Conservation (phyloP, 306 rosid species). For the Pyrus pyrifolia region DNA sequence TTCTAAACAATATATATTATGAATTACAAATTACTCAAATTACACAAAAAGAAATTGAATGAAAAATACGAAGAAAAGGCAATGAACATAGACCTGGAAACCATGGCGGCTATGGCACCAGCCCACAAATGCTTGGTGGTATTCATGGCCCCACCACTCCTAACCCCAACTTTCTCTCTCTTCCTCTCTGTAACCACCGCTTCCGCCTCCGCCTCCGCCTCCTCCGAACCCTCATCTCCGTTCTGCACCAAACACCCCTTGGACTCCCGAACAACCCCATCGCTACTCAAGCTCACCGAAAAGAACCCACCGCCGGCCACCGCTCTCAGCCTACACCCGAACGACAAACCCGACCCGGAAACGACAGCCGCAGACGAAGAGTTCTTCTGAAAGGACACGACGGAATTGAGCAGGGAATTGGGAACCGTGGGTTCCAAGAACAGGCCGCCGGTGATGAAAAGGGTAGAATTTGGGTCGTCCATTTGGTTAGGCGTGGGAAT, state of each 20-base stretch:
- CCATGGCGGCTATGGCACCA: constrained; percentile 98
- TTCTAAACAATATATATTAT: background rate
- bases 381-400: constrained; percentile 25
- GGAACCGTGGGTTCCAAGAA: constrained; percentile 61
- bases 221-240: constrained; percentile 43
- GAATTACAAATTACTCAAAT: background rate
- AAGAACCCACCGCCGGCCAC: constrained; percentile 30
- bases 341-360: constrained; percentile 19
- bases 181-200: constrained; percentile 22
- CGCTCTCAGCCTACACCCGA: constrained; percentile 3
- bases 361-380: constrained; percentile 4
- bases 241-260: constrained; percentile 35
- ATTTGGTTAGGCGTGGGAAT: constrained; percentile 19
- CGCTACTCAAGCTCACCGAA: constrained; percentile 58
- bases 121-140: constrained; percentile 91
- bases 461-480: constrained; percentile 21
- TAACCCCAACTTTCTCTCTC: constrained; percentile 33
- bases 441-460: constrained; percentile 46
- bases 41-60: background rate
- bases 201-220: constrained; percentile 26
- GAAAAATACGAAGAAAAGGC: background rate
- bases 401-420: constrained; percentile 38
- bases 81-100: constrained; percentile 56
- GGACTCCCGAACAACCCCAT: constrained; percentile 35
- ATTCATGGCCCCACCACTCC: constrained; percentile 58